Evolutionary conservation across 768 basidiomycete species (phyloP), one percentile per base, ranked within the genome.

Genomic region (Gelatoporia subvermispora): DNA sequence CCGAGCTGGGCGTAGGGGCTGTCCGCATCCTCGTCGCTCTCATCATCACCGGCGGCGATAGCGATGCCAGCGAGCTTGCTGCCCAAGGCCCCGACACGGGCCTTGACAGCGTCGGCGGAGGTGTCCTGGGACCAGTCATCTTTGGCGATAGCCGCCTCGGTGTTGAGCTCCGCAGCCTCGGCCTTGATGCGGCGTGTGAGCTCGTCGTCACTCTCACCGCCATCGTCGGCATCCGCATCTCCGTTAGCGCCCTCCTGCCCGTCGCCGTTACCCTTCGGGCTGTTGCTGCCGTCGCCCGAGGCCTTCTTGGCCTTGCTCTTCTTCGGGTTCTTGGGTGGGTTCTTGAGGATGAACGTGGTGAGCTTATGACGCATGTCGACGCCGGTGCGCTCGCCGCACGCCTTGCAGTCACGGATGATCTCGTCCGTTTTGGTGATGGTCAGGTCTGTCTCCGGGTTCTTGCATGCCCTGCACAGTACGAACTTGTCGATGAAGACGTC

Each of bases 401-500:
- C 96, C 71, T 98, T 97, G 79, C 96, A 99, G 68, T 99, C 94
- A 52, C 94, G 83, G 56, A 88, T 81, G 64, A 98, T 93, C 56
- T 88, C 81, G 60, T 97, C 96, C 49, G 69, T 71, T 69, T 91
- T 94, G 66, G 92, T 82, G 65, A 99, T 81, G 72, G 92, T 70
- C 39, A 97, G 82, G 61, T 97, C 94, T 25, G 96, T 99, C 72
- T 99, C 96, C 10, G 96, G 96, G 65, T 99, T 99, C 75, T 98
- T 97, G 87, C 96, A 99, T 9, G 88, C 81, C 50, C 84, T 85
- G 73, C 96, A 99, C 15, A 99, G 84, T 38, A 99, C 93, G 58
- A 96, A 99, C 70, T 97, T 97, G 60, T 95, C 92, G 73, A 99
- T 99, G 77, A 98, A 99, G 41, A 68, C 79, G 67, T 98, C 95